Evolutionary conservation across 164 flowering plant genomes (phyloP), one percentile per base, ranked within the genome.

Genomic region (Buxus sempervirens): DNA sequence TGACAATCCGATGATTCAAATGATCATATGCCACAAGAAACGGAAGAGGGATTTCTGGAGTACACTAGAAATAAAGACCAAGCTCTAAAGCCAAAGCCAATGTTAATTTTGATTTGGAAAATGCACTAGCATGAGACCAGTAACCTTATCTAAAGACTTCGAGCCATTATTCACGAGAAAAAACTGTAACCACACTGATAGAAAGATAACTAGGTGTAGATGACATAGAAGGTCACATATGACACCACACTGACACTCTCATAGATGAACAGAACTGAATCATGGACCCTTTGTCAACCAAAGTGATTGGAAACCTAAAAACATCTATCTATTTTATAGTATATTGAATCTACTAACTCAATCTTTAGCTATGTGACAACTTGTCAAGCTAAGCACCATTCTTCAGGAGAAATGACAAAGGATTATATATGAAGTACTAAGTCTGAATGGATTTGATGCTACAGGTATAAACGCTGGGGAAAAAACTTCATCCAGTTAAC

Each of bases 51-150:
- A 67, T 41, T 41, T 41, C 45, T 41, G 12, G n/a, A n/a, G n/a
- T n/a, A 41, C 60, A 23, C 73, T 64, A 68, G 62, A 41, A 61
- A 70, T 21, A 53, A 72, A 64, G 65, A 38, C 58, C 54, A 62
- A 73, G 32, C 71, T 69, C 71, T 70, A 75, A 70, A 60, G 83
- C 75, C 60, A 71, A 79, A 74, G 75, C 85, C 90, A 78, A 77
- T 83, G 76, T 80, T 56, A 74, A 63, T 68, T 60, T 76, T 66
- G 69, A 68, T 42, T 21, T 38, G 70, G 59, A 69, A 62, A 26
- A 59, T 67, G 71, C 64, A 65, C 27, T 68, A 65, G 67, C 75
- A 71, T 63, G 53, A 70, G 54, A 77, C 59, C 67, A 66, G 58
- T 61, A 72, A n/a, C 56, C 58, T 85, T 85, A 22, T 70, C 28